A percentile compares a stretch with the other conserved stretches of the same genome.
These are phyloP conservation scores for Teunomyces gatunensis DNA, from an alignment of 805 yeast species.

Conservation along the genomic window DNA sequence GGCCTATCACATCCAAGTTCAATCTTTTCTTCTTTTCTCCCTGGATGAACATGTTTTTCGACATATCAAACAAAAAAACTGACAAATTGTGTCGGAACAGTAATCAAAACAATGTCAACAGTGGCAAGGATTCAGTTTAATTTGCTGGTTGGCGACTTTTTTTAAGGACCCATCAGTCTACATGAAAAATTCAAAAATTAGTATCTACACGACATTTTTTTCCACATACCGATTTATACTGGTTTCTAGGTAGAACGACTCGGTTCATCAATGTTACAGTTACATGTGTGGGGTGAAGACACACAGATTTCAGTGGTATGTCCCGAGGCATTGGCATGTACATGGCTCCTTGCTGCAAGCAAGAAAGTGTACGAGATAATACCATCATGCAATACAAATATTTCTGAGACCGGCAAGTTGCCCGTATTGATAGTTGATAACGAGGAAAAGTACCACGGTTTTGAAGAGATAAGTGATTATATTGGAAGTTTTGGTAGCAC, in stretches of 20 bases:
- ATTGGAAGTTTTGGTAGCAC: constrained; percentile 16
- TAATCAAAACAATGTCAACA: neutral
- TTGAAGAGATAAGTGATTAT: constrained; percentile 29
- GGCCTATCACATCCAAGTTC: constrained; percentile 53
- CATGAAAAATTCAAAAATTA: neutral
- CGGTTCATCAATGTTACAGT: constrained; percentile 17
- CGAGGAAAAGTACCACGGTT: constrained; percentile 38
- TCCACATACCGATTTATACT: neutral
- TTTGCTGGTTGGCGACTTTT: constrained; percentile 2
- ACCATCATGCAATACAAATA: constrained; percentile 57
- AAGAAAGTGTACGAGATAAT: constrained; percentile 31
- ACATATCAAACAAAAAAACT: neutral
- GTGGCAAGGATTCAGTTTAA: constrained; percentile 1
- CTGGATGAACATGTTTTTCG: constrained; percentile 8
- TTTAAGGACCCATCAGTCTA: neutral
- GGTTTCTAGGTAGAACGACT: neutral
- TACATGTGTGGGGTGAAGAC: constrained; percentile 57
- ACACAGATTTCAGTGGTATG: constrained; percentile 43
- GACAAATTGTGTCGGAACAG: neutral
- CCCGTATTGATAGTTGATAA: constrained; percentile 44
- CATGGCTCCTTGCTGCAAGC: constrained; percentile 37
- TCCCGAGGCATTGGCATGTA: constrained; percentile 50
- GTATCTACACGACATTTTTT: neutral
- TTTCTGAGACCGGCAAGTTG: constrained; percentile 46
- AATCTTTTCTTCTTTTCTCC: constrained; percentile 19